These are phyloP conservation scores for Fusarium sp. DNA, from an alignment of 2,329 filamentous ascomycete species.

Conservation along the genomic window DNA sequence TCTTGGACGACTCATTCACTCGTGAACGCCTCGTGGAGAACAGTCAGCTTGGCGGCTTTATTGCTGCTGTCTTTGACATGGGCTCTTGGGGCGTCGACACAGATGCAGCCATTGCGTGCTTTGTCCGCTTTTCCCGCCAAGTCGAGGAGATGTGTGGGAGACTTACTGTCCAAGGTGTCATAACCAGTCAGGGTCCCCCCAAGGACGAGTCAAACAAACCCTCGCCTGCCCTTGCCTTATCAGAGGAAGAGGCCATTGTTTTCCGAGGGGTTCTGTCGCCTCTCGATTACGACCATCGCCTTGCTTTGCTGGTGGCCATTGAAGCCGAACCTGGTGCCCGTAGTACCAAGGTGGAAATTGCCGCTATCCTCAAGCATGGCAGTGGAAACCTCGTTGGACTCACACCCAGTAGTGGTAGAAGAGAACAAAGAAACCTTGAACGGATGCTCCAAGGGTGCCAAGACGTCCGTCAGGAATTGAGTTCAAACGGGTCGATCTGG, in stretches of 20 bases:
- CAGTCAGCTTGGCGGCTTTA: background rate
- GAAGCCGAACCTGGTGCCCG: background rate
- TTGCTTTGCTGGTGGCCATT: background rate
- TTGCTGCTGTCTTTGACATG: background rate
- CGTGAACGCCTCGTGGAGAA: background rate
- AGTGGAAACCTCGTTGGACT: no score
- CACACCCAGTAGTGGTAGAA: no score
- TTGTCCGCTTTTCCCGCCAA: background rate
- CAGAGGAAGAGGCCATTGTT: background rate
- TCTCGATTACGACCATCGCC: slow-evolving; percentile 1
- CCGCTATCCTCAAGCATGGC: background rate
- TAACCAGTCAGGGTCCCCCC: background rate
- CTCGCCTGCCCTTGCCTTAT: background rate
- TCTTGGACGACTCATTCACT: background rate
- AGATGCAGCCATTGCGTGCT: background rate
- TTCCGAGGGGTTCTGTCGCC: background rate
- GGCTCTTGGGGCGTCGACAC: background rate
- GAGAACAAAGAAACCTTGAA: no score
- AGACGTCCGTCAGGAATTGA: no score
- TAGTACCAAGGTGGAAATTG: background rate
- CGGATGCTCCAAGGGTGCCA: no score
- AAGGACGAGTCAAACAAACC: background rate
- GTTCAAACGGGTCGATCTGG: no score
- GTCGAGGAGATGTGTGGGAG: background rate
- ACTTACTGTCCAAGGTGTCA: background rate